Base-by-base conservation (phyloP, 2,329 filamentous ascomycete genomes). In the Claviceps paspali region DNA sequence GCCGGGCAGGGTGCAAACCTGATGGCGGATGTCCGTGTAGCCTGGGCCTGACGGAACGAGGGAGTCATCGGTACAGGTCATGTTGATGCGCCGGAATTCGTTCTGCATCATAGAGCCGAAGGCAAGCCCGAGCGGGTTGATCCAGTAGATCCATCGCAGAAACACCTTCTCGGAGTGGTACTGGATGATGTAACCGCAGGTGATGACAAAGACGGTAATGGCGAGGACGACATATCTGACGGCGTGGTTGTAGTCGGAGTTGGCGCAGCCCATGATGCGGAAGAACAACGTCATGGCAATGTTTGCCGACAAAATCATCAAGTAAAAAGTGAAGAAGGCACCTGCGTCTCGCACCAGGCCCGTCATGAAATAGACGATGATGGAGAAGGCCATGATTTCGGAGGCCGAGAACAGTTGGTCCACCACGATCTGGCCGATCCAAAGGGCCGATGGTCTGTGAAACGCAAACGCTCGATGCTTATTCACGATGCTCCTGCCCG, bases 401-500 rank as follows among this genome's bases (percentile, higher is more conserved):
- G 66, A 67, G 0, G 79, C 68, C 0, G 79, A 68, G 51, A 91
- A 88, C 0, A 76, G 69, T 35, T 79, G 69, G 47, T 92, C 85
- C 7, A 87, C 79, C 11, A 82, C 65, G 33, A 91, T 86, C 51
- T 91, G 84, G 0, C 78, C 83, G 40, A 91, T 79, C 76, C 82
- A 91, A 0, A 91, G 61, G 0, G 84, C 82, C 0, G 81, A 85
- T 0, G 85, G 85, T 24, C 82, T 69, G 53, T 91, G 80, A 51
- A 92, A 88, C 0, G 83, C 80, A 47, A 84, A 92, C 0, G 81
- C 78, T 40, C 79, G 76, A 56, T 92, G 85, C 53, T 91, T 92
- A 54, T 86, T 84, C 42, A 92, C 70, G 27, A 92, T 81, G 0
- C 77, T 68, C 7, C 85, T 70, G 1, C 79, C 82, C 12, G 77